phyloP scores from a whole-genome alignment of 2,329 filamentous ascomycete species.

The Microsporum canis region DNA sequence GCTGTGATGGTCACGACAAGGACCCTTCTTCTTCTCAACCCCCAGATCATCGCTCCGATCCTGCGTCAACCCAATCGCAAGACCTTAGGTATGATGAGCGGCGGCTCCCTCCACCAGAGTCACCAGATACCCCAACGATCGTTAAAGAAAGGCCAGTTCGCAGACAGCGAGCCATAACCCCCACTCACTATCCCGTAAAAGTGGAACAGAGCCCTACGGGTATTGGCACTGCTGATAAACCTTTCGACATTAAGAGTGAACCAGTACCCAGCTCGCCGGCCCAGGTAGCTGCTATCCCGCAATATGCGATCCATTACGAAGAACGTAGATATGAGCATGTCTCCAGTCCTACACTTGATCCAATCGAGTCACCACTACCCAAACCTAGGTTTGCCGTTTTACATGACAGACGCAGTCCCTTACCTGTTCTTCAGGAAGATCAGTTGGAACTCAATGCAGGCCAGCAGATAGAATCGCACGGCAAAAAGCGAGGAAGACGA shows the following conservation, averaged over 20 bases:
- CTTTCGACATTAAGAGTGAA: constrained; percentile 28
- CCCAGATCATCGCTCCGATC: constrained; percentile 3
- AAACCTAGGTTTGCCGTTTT: not conserved
- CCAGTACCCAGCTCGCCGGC: constrained; percentile 15
- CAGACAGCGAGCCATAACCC: constrained; percentile 3
- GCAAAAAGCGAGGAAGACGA: constrained; percentile 7
- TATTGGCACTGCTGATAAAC: constrained; percentile 10
- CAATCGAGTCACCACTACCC: not conserved
- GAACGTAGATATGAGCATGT: not conserved
- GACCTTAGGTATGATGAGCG: constrained; percentile 9
- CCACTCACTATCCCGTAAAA: constrained; percentile 11
- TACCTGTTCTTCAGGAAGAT: not conserved
- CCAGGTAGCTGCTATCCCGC: not conserved
- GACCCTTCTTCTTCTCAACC: not conserved
- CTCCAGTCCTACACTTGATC: not conserved
- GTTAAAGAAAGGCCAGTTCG: constrained; percentile 15
- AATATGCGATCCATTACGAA: not conserved
- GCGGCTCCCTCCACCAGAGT: constrained; percentile 7
- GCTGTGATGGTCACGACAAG: not conserved
- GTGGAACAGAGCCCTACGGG: constrained; percentile 4
- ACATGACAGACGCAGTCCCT: not conserved
- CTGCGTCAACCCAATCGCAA: constrained; percentile 13
- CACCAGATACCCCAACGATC: constrained; percentile 10
- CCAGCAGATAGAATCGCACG: not conserved
- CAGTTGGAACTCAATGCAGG: not conserved